phyloP scores from a whole-genome alignment of 2,329 filamentous ascomycete species.

The Zymoseptoria crescenta region DNA sequence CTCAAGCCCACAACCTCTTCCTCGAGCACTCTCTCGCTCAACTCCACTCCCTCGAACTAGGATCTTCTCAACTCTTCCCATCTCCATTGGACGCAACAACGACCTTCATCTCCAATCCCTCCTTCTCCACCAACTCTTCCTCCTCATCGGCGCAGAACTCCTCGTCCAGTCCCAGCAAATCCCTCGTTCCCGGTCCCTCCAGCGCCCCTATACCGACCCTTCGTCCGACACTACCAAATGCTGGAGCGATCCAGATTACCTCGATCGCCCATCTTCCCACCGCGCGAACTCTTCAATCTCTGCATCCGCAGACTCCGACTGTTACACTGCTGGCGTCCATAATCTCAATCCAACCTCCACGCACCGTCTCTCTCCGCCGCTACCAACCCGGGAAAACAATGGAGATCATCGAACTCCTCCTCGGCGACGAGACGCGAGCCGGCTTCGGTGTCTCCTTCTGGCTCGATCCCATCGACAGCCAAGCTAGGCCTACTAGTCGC shows the following conservation, averaged over 20 bases:
- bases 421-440: conserved; percentile 77
- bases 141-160: not conserved
- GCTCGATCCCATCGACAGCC: conserved; percentile 46
- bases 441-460: conserved; percentile 82
- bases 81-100: not conserved
- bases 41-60: not conserved
- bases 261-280: conserved; percentile 64
- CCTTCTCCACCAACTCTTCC: not conserved
- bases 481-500: conserved; percentile 9
- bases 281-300: conserved; percentile 55
- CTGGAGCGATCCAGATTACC: conserved; percentile 24
- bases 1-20: conserved; percentile 49
- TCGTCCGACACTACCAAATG: not conserved
- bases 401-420: conserved; percentile 65
- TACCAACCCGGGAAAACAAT: conserved; percentile 33
- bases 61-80: not conserved
- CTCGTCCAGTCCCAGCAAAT: not conserved
- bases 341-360: conserved; percentile 61
- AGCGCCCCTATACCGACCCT: not conserved
- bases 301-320: conserved; percentile 72
- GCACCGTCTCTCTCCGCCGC: conserved; percentile 57
- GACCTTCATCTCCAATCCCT: not conserved
- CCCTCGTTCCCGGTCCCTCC: not conserved
- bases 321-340: conserved; percentile 75
- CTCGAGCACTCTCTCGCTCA: conserved; percentile 66